phyloP scores from a whole-genome alignment of 139 green algal species.

The Micractinium conductrix region DNA sequence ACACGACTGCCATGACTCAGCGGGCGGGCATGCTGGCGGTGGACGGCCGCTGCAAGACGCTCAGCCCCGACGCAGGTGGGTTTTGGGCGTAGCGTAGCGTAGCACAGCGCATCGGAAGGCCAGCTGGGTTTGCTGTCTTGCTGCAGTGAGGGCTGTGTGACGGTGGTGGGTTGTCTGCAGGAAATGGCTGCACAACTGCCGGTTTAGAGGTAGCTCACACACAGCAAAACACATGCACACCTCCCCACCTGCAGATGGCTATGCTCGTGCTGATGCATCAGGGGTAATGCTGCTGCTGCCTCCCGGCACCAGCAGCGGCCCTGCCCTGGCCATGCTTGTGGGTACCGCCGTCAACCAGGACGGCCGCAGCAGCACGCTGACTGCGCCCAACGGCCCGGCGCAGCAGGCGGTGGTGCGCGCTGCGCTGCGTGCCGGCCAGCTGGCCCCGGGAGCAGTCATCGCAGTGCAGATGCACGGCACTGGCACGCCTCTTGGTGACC shows the following conservation, averaged over 20 bases:
- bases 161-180: too few species aligned
- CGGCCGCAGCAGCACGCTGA: constrained; percentile 66
- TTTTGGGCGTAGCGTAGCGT: too few species aligned
- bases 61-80: too few species aligned
- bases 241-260: constrained; percentile 74
- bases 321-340: constrained; percentile 31
- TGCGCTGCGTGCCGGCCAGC: constrained; percentile 32
- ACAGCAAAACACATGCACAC: too few species aligned
- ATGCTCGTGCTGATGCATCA: constrained; percentile 43
- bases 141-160: too few species aligned
- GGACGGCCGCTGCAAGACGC: constrained; percentile 87
- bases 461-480: constrained; percentile 59
- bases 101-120: too few species aligned
- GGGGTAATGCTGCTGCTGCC: constrained; percentile 53
- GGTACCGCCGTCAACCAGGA: constrained; percentile 73
- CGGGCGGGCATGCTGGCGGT: constrained; percentile 78
- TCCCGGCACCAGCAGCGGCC: not conserved
- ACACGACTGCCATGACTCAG: constrained; percentile 76
- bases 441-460: not conserved
- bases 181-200: too few species aligned
- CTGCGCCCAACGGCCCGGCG: constrained; percentile 67
- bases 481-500: constrained; percentile 63
- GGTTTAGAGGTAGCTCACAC: too few species aligned
- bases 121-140: too few species aligned
- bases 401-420: constrained; percentile 58